phyloP scores from a whole-genome alignment of 805 yeast genomes.

The Kodamaea leandrae region DNA sequence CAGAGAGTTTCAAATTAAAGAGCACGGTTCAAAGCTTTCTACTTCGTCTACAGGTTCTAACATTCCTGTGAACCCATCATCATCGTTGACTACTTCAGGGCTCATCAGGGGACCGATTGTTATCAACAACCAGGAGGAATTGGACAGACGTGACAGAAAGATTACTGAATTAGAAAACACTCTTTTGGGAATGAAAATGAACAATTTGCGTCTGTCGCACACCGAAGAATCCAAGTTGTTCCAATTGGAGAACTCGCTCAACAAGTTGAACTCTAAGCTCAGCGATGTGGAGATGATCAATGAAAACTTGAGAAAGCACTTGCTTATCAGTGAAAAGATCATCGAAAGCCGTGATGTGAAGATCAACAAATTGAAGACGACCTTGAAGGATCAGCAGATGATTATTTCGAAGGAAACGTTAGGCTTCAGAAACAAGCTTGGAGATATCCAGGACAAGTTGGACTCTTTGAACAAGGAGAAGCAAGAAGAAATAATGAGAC shows the following conservation, averaged over 20 bases:
- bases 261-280: slow-evolving; percentile 55
- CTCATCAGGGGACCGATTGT: slow-evolving; percentile 7
- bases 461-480: slow-evolving; percentile 13
- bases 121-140: slow-evolving; percentile 18
- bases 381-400: slow-evolving; percentile 50
- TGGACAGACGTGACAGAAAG: slow-evolving; percentile 27
- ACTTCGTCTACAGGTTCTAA: slow-evolving; percentile 10
- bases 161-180: slow-evolving; percentile 31
- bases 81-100: slow-evolving; percentile 9
- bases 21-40: slow-evolving; percentile 10
- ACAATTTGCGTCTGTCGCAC: slow-evolving; percentile 28
- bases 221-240: slow-evolving; percentile 49
- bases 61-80: slow-evolving; percentile 9
- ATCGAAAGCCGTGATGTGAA: slow-evolving; percentile 56
- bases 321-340: slow-evolving; percentile 52
- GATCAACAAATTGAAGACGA: slow-evolving; percentile 50
- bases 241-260: slow-evolving; percentile 56
- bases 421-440: slow-evolving; percentile 47
- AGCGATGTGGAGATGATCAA: slow-evolving; percentile 65
- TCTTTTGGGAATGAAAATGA: slow-evolving; percentile 29
- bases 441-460: slow-evolving; percentile 22
- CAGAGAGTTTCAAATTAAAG: slow-evolving; percentile 11
- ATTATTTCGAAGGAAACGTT: slow-evolving; percentile 48
- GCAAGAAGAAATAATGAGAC: slow-evolving; percentile 14
- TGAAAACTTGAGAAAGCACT: slow-evolving; percentile 52